Evolutionary conservation across 225 moss, liverwort and hornwort genomes (phyloP), one percentile per base, ranked within the genome.

Genomic region (Marchantia polymorpha): DNA sequence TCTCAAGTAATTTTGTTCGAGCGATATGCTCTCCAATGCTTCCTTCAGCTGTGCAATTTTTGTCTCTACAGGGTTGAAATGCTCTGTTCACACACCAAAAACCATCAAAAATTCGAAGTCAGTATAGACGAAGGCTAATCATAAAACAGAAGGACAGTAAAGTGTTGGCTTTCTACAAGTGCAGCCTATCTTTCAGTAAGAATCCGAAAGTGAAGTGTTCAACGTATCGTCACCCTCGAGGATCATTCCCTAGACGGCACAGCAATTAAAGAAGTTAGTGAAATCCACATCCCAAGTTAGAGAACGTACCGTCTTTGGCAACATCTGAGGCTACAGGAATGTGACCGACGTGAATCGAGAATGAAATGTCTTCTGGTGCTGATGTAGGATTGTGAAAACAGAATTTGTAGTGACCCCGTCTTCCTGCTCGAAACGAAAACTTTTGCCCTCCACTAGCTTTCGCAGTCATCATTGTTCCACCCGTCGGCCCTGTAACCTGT

Each of bases 291-390:
- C 39, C 5, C 39, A 39, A 39, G 53, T 15, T 74, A 13, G 15
- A 74, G 9, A 48, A 70, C 77, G 69, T 75, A 93, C 92, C 93
- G 82, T 91, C 92, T 83, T 87, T 94, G n/a, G 92, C 95, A 59
- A 92, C 83, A 79, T 91, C 92, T 53, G 79, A 52, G 25, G 81
- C 73, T 80, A 88, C 81, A 48, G 86, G 85, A 79, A 90, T 86
- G 55, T 91, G 90, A 27, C 93, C 95, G 58, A 96, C 95, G 81
- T 91, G 93, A 58, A 96, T 83, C 58, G 88, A 78, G 63, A 96
- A 94, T 30, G 92, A 91, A 25, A 96, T 90, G 23, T 87, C 83
- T 85, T 96, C 91, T 47, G 90, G 89, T 74, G 82, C 81, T n/a
- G 83, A 12, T 14, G 85, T 71, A 29, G 96, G 92, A 55, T 96